A percentile compares a stretch with the other conserved stretches of the same genome.
Evolutionary conservation across 2,329 filamentous ascomycete genomes (phyloP).

Genomic region (Cladorrhinum sp.): DNA sequence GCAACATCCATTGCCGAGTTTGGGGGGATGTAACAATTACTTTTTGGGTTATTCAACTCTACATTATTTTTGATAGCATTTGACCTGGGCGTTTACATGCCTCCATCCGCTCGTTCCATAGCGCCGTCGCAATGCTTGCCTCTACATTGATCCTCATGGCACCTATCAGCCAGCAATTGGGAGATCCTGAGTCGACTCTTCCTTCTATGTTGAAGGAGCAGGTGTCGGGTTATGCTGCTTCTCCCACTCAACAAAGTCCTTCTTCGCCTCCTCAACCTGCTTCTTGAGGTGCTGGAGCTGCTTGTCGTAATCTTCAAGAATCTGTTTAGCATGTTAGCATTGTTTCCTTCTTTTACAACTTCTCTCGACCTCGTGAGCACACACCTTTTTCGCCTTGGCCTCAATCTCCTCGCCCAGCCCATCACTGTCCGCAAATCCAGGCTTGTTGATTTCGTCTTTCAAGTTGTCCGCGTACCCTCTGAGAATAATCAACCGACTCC

Average conservation of each 20-base stretch:
- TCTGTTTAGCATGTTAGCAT: constrained; percentile 44
- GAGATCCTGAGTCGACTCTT: neutral
- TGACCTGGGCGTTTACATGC: neutral
- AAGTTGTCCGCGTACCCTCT: constrained; percentile 70
- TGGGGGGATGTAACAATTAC: neutral
- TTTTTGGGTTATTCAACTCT: neutral
- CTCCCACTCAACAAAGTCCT: constrained; percentile 56
- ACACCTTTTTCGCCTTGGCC: constrained; percentile 70
- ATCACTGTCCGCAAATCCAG: constrained; percentile 54
- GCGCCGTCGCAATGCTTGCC: neutral
- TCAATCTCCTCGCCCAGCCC: constrained; percentile 68
- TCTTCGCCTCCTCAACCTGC: constrained; percentile 62
- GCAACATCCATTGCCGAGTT: neutral
- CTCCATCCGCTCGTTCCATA: neutral
- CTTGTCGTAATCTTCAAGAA: constrained; percentile 77
- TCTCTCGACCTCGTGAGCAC: constrained; percentile 26
- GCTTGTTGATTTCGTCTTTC: constrained; percentile 70
- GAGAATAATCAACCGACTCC: constrained; percentile 75
- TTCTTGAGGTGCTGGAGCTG: constrained; percentile 74
- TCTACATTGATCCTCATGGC: neutral
- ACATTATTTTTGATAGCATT: neutral
- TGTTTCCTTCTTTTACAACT: neutral
- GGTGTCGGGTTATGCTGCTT: constrained; percentile 44
- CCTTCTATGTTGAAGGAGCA: constrained; percentile 26
- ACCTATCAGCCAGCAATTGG: too few species aligned